Base-by-base conservation (phyloP, 306 rosid genomes). In the Malus fusca region DNA sequence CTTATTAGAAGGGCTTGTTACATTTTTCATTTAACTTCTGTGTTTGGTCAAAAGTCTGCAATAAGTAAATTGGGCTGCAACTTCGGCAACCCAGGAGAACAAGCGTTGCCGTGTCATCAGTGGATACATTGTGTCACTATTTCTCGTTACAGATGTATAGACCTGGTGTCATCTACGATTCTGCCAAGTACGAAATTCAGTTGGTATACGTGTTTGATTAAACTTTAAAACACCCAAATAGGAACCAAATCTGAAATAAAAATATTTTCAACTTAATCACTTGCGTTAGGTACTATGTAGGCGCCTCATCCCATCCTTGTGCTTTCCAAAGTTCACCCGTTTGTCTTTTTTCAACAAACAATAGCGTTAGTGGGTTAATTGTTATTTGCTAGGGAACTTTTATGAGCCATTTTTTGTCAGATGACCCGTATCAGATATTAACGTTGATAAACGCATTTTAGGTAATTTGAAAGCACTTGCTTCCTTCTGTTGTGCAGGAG, bases 401-500 rank as follows among this genome's bases (percentile, higher is more conserved):
- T 37, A 37, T 37, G 42, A 37, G 55, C 21, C 1, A 1, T 0
- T 48, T 51, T 17, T 18, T 2, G 21, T 18, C 21, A 0, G 4
- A 4, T 15, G 19, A 48, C 19, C 3, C 19, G 0, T 15, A 5
- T 51, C 21, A 51, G 6, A 2, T 51, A 51, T 51, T 8, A 5
- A 5, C 3, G 55, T 51, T 51, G 55, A 15, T 15, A 0, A 15
- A 51, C 1, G 21, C 55, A 51, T 0, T 51, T 51, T 17, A 15
- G 55, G 8, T 51, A 0, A 51, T 51, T 51, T 51, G 55, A 51
- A 51, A 51, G 19, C 3, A 21, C 56, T 15, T 55, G 62, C 37
- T 59, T 4, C 44, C 37, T 35, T 31, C 8, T 44, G 59, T 79
- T 68, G 74, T 58, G 73, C 88, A 90, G 91, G 87, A 91, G 89